Percentiles rank a stretch among this genome's conserved stretches.
phyloP scores from a whole-genome alignment of 768 basidiomycete genomes.

The Phylloporus rhodoxanthus region DNA sequence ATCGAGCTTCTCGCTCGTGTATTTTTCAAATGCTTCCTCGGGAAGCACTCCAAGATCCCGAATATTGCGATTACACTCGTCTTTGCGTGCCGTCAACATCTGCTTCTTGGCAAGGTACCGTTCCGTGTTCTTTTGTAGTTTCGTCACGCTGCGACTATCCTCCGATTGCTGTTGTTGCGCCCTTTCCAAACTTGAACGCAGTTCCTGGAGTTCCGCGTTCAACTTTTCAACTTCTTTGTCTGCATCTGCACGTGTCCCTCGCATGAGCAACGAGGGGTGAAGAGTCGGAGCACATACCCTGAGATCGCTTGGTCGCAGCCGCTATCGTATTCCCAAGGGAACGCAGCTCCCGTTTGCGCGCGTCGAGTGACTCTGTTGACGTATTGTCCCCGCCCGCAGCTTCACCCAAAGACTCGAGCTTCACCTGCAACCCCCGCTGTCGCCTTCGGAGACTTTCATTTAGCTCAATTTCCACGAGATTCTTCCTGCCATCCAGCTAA shows the following conservation, averaged over 20 bases:
- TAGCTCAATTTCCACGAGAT: slow-evolving; percentile 84
- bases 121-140: slow-evolving; percentile 92
- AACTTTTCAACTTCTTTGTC: slow-evolving; percentile 70
- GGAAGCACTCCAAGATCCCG: slow-evolving; percentile 94
- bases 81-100: slow-evolving; percentile 76
- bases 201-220: slow-evolving; percentile 58
- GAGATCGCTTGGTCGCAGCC: slow-evolving; percentile 53
- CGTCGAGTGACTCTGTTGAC: slow-evolving; percentile 62
- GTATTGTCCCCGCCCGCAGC: slow-evolving; percentile 48
- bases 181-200: slow-evolving; percentile 60
- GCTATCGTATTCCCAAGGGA: slow-evolving; percentile 63
- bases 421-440: slow-evolving; percentile 68
- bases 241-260: slow-evolving; percentile 39
- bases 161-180: slow-evolving; percentile 80
- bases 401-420: slow-evolving; percentile 72
- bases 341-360: slow-evolving; percentile 62
- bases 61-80: slow-evolving; percentile 93
- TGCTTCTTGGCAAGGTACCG: slow-evolving; percentile 90
- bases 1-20: slow-evolving; percentile 82
- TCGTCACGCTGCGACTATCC: slow-evolving; percentile 79
- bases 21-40: slow-evolving; percentile 96
- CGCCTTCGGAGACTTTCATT: slow-evolving; percentile 82
- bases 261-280: background rate
- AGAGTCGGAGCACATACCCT: slow-evolving; percentile 36
- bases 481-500: slow-evolving; percentile 63